Evolutionary conservation across 2,329 filamentous ascomycete species (phyloP).

Genomic region (Amesomyces nigricolor): DNA sequence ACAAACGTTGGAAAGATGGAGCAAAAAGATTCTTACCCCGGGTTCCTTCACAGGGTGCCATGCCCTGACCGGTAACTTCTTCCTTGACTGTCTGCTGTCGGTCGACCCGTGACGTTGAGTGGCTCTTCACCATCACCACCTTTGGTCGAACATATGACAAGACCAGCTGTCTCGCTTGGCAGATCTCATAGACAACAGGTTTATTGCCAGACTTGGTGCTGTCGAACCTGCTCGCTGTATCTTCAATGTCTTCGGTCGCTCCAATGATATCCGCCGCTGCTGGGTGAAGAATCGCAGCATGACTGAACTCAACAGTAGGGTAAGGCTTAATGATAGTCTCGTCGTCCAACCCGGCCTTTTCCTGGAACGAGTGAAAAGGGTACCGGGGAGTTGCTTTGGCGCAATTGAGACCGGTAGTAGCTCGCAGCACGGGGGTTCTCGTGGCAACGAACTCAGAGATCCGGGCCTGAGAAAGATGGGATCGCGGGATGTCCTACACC

Average conservation of each 20-base stretch:
- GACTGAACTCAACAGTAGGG: neutral
- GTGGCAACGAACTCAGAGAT: neutral
- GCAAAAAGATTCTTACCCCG: too few species aligned
- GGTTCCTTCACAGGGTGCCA: too few species aligned
- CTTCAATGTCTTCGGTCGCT: neutral
- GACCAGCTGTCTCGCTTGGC: conserved; percentile 5
- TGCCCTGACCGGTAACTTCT: too few species aligned
- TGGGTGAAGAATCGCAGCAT: neutral
- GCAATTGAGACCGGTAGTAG: neutral
- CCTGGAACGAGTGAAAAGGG: neutral
- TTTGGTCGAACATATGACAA: neutral
- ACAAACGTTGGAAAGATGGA: neutral
- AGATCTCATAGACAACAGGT: neutral
- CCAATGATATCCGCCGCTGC: neutral
- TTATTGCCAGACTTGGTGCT: conserved; percentile 1
- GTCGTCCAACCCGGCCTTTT: neutral
- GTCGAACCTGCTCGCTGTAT: neutral
- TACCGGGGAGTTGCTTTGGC: neutral
- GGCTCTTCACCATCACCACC: conserved; percentile 3
- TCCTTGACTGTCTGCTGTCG: neutral
- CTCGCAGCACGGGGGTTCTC: neutral
- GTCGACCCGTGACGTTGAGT: neutral
- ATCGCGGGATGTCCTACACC: neutral
- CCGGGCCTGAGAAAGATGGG: neutral
- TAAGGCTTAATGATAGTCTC: neutral